Percentiles rank a stretch among this genome's conserved stretches.
These are phyloP conservation scores for Coniella vitis DNA, from an alignment of 2,329 filamentous ascomycete genomes.

Conservation along the genomic window DNA sequence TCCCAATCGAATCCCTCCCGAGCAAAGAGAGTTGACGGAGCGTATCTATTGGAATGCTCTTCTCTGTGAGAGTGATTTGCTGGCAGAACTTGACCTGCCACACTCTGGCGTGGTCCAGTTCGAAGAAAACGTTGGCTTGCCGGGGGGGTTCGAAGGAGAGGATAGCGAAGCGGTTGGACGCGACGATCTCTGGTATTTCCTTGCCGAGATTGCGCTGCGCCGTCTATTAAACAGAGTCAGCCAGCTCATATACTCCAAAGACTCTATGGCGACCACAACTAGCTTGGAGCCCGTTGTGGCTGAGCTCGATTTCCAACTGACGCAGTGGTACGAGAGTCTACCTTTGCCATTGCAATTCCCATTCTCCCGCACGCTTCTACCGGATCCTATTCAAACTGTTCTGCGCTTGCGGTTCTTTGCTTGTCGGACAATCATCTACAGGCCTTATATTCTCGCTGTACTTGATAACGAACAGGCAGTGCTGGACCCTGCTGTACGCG, in stretches of 20 bases:
- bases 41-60: slow-evolving; percentile 80
- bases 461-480: slow-evolving; percentile 69
- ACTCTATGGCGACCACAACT: slow-evolving; percentile 62
- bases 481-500: slow-evolving; percentile 64
- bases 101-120: slow-evolving; percentile 79
- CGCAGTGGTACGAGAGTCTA: slow-evolving; percentile 77
- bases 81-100: slow-evolving; percentile 73
- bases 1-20: slow-evolving; percentile 61
- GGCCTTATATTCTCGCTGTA: slow-evolving; percentile 75
- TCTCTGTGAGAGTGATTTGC: slow-evolving; percentile 72
- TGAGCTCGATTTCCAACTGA: slow-evolving; percentile 75
- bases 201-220: slow-evolving; percentile 74
- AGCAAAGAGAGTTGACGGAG: slow-evolving; percentile 66
- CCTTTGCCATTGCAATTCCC: slow-evolving; percentile 72
- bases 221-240: slow-evolving; percentile 72
- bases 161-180: slow-evolving; percentile 57
- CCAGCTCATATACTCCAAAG: slow-evolving; percentile 72
- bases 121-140: slow-evolving; percentile 72
- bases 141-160: slow-evolving; percentile 70
- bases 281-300: slow-evolving; percentile 71
- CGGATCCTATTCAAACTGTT: slow-evolving; percentile 72
- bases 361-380: slow-evolving; percentile 58
- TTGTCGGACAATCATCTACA: slow-evolving; percentile 79
- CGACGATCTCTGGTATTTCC: slow-evolving; percentile 80
- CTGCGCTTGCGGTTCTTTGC: slow-evolving; percentile 75